Conservation (phyloP, 1,284 basidiomycete species). For the Rhodofomes roseus region DNA sequence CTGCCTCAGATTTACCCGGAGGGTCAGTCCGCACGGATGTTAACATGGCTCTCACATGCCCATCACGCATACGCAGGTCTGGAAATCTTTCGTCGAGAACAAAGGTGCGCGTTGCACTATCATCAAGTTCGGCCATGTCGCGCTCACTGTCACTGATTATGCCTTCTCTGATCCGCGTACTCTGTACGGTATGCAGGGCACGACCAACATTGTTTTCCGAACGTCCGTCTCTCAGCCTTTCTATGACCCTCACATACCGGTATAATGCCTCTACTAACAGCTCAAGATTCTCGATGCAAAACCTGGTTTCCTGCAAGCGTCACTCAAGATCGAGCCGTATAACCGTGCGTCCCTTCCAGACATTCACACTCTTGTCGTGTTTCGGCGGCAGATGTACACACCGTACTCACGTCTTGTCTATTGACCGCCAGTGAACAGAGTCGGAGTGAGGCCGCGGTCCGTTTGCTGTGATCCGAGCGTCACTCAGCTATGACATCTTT, state of each 20-base stretch:
- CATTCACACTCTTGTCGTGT: not conserved
- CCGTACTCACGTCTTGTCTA: not conserved
- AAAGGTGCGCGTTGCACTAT: conserved; percentile 45
- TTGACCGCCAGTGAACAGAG: conserved; percentile 15
- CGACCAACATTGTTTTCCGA: conserved; percentile 74
- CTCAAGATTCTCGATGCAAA: conserved; percentile 59
- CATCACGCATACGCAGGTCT: conserved; percentile 47
- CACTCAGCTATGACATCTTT: not conserved
- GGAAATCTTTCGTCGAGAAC: conserved; percentile 75
- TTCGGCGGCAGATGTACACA: not conserved
- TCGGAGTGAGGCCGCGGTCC: conserved; percentile 12
- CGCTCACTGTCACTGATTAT: not conserved
- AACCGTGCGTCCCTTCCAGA: conserved; percentile 61
- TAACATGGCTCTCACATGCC: not conserved
- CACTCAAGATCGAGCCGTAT: conserved; percentile 67
- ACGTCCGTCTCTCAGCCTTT: conserved; percentile 39
- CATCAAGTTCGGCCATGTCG: not conserved
- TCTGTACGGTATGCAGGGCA: conserved; percentile 70
- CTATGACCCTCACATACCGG: not conserved
- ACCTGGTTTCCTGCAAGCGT: conserved; percentile 63
- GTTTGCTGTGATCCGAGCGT: not conserved
- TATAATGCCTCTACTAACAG: conserved; percentile 32
- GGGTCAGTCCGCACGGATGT: conserved; percentile 11
- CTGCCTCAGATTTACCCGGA: conserved; percentile 18
- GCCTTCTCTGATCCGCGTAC: not conserved